These are phyloP conservation scores for Salix purpurea DNA, from an alignment of 345 rosid genomes.

Conservation along the genomic window DNA sequence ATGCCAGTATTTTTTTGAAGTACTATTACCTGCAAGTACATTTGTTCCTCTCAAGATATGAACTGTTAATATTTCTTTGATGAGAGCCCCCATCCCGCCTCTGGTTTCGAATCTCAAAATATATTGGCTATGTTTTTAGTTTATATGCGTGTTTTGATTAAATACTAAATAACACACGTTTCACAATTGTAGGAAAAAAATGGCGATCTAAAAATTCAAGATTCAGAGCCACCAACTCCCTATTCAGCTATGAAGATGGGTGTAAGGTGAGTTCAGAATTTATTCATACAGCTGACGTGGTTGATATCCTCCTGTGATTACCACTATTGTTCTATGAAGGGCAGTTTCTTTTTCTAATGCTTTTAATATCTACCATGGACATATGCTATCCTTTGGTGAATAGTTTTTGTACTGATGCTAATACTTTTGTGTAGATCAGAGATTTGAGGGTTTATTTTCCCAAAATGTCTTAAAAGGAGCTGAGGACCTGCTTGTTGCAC, in stretches of 20 bases:
- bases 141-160: not conserved
- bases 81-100: not conserved
- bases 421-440: not conserved
- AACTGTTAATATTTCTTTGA: not conserved
- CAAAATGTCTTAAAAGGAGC: not conserved
- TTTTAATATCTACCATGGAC: constrained; percentile 5
- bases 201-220: constrained; percentile 74
- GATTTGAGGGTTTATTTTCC: not conserved
- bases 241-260: constrained; percentile 76
- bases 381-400: not conserved
- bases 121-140: not conserved
- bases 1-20: not conserved
- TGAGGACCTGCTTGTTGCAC: not conserved
- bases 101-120: not conserved
- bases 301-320: not conserved
- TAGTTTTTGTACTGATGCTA: not conserved
- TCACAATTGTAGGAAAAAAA: constrained; percentile 67
- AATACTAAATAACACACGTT: not conserved
- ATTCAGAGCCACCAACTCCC: constrained; percentile 97
- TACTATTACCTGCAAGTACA: not conserved
- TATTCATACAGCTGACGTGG: not conserved
- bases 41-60: not conserved
- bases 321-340: not conserved
- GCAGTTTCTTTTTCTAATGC: not conserved
- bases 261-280: constrained; percentile 51